These are phyloP conservation scores for Ustanciosporium gigantosporum DNA, from an alignment of 1,284 basidiomycete species.

Conservation along the genomic window DNA sequence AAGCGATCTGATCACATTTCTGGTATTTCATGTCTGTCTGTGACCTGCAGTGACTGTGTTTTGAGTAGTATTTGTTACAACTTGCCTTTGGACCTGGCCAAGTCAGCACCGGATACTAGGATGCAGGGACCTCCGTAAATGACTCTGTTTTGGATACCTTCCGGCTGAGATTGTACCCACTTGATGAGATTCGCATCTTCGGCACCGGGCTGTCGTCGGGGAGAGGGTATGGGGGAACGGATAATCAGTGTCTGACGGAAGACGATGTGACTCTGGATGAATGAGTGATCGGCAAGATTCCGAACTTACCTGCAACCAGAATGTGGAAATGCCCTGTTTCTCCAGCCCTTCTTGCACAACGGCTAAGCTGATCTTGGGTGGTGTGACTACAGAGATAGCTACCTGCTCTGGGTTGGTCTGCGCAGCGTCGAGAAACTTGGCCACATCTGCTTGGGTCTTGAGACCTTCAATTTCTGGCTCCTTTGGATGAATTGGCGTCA, in stretches of 20 bases:
- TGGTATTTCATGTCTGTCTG: too few species aligned
- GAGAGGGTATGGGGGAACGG: too few species aligned
- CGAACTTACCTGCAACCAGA: slow-evolving; percentile 53
- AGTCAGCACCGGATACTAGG: slow-evolving; percentile 48
- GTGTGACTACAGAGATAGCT: slow-evolving; percentile 56
- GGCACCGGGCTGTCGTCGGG: slow-evolving; percentile 52
- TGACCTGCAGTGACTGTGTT: too few species aligned
- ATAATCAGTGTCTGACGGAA: neutral
- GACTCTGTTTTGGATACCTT: slow-evolving; percentile 40
- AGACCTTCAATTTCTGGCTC: slow-evolving; percentile 42
- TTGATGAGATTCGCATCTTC: slow-evolving; percentile 46
- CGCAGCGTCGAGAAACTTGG: slow-evolving; percentile 14
- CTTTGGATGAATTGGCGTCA: slow-evolving; percentile 54
- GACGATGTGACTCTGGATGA: too few species aligned
- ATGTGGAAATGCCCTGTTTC: slow-evolving; percentile 34
- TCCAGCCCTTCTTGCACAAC: slow-evolving; percentile 43
- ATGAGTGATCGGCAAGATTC: too few species aligned
- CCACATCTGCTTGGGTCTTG: slow-evolving; percentile 14
- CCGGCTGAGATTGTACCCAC: slow-evolving; percentile 47
- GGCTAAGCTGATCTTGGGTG: slow-evolving; percentile 46
- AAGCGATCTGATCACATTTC: too few species aligned
- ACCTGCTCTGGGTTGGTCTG: slow-evolving; percentile 16
- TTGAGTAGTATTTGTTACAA: slow-evolving; percentile 33
- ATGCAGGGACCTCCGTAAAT: slow-evolving; percentile 57
- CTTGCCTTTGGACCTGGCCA: slow-evolving; percentile 50